Evolutionary conservation across 23 red algal genomes (phyloP).

Genomic region (Gracilaria vermiculophylla): DNA sequence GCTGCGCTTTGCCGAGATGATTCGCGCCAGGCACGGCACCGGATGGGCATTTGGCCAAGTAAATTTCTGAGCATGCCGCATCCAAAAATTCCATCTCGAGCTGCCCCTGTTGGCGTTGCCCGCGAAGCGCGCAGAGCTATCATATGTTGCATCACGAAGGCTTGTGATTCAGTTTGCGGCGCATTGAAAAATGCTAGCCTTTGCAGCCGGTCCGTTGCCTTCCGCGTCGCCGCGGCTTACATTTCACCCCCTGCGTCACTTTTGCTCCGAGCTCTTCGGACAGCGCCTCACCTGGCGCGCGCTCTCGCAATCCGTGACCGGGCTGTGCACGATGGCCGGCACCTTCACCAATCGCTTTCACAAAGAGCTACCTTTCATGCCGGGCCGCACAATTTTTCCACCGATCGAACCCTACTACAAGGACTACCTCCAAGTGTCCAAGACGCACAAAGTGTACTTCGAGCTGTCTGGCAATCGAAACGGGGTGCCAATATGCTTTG

Average conservation of each 20-base stretch:
- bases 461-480: constrained; percentile 75
- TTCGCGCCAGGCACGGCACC: too few relatives aligned
- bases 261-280: background rate
- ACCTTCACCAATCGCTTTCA: background rate
- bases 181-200: background rate
- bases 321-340: background rate
- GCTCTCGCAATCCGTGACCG: background rate
- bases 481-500: constrained; percentile 63
- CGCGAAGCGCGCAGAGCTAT: too few relatives aligned
- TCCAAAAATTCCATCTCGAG: too few relatives aligned
- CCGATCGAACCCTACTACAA: constrained; percentile 65
- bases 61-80: too few relatives aligned
- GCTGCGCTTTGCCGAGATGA: too few relatives aligned
- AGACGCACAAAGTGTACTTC: constrained; percentile 68
- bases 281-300: background rate
- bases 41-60: too few relatives aligned
- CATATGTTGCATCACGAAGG: too few relatives aligned
- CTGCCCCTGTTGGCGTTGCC: too few relatives aligned
- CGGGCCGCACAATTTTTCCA: constrained; percentile 48
- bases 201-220: background rate
- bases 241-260: background rate
- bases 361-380: background rate
- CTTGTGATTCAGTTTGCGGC: too few relatives aligned
- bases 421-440: constrained; percentile 48
- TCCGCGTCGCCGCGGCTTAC: background rate